Conservation (phyloP, 2,329 filamentous ascomycete species). For the Corinectria fuckeliana region DNA sequence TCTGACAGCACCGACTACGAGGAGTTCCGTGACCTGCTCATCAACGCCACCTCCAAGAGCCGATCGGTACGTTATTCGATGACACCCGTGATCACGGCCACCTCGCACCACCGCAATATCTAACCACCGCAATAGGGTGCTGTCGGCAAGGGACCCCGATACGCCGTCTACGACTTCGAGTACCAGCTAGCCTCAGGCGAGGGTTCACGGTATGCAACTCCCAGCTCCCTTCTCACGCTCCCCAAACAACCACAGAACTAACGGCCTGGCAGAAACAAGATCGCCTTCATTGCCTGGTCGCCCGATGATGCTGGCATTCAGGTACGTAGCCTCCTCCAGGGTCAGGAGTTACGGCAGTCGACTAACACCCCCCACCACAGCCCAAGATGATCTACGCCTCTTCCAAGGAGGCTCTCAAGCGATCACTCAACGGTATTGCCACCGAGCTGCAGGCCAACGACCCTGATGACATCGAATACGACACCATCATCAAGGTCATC, state of each 20-base stretch:
- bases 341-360: constrained; percentile 57
- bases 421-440: constrained; percentile 76
- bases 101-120: constrained; percentile 3
- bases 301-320: constrained; percentile 81
- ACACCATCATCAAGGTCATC: constrained; percentile 70
- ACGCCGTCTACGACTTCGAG: constrained; percentile 85
- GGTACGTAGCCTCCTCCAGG: constrained; percentile 57
- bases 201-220: constrained; percentile 65
- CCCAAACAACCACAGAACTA: constrained; percentile 10
- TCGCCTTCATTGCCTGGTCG: constrained; percentile 80
- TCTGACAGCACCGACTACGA: constrained; percentile 73
- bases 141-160: constrained; percentile 74
- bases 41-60: constrained; percentile 75
- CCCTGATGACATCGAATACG: constrained; percentile 80
- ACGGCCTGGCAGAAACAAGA: constrained; percentile 67
- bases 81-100: background rate
- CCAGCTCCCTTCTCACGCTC: background rate
- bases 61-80: constrained; percentile 60
- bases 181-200: constrained; percentile 76
- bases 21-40: constrained; percentile 76
- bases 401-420: constrained; percentile 86
- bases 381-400: constrained; percentile 91
- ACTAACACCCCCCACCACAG: constrained; percentile 50
- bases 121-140: constrained; percentile 53
- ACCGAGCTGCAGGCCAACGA: constrained; percentile 86